Conservation (phyloP, 2,329 filamentous ascomycete genomes). For the Periconia digitata region DNA sequence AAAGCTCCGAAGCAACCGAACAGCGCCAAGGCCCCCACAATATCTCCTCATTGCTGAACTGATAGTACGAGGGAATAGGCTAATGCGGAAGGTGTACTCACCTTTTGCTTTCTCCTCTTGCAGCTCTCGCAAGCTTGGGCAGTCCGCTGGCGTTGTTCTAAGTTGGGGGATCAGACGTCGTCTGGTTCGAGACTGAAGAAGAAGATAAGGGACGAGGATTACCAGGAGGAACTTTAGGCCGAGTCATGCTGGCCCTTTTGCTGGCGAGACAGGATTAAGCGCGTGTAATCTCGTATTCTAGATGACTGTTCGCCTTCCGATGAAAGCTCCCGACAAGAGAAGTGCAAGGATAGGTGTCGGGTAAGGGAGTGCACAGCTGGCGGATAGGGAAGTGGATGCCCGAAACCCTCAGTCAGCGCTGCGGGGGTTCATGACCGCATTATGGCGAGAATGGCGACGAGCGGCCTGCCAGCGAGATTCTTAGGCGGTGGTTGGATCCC, state of each 20-base stretch:
- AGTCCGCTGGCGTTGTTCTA: constrained; percentile 64
- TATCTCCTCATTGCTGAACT: neutral
- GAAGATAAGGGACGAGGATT: constrained; percentile 7
- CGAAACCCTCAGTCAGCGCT: constrained; percentile 5
- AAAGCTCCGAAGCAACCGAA: neutral
- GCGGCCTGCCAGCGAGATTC: neutral
- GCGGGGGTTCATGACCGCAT: constrained; percentile 10
- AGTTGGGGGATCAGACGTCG: constrained; percentile 48
- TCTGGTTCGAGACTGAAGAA: neutral
- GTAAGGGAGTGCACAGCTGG: constrained; percentile 22
- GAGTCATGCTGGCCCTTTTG: constrained; percentile 27
- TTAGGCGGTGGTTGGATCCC: neutral
- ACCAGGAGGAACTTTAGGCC: constrained; percentile 39
- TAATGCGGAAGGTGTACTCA: constrained; percentile 40
- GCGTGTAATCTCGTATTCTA: constrained; percentile 19
- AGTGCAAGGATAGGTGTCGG: constrained; percentile 31
- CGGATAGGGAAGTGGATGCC: constrained; percentile 5
- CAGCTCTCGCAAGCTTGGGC: constrained; percentile 66
- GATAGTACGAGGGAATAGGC: too few species aligned
- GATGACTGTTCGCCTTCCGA: constrained; percentile 18
- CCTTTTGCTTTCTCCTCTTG: constrained; percentile 69
- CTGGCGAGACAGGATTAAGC: constrained; percentile 18
- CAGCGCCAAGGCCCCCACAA: neutral
- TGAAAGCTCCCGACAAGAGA: constrained; percentile 17
- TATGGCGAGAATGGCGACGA: neutral